phyloP scores from a whole-genome alignment of 345 rosid genomes.

The Hibiscus mutabilis region DNA sequence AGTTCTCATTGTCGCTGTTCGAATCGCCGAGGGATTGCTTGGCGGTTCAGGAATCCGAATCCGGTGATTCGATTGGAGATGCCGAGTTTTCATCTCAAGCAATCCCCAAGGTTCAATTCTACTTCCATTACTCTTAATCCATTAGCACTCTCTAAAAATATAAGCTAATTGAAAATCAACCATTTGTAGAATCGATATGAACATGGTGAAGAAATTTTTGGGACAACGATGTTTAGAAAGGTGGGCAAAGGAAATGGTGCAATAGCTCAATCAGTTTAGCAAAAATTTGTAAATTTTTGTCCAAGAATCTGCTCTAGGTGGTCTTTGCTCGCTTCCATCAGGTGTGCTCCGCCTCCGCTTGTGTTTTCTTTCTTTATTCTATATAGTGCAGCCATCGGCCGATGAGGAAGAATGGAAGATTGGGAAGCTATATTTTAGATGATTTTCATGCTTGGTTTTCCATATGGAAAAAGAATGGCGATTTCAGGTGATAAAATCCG shows the following conservation, averaged over 20 bases:
- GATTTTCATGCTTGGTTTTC: background rate
- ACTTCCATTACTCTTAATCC: background rate
- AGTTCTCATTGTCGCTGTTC: background rate
- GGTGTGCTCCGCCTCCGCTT: background rate
- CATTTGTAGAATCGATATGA: background rate
- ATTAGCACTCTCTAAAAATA: background rate
- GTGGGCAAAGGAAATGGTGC: background rate
- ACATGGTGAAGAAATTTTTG: background rate
- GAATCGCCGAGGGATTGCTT: background rate
- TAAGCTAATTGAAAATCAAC: background rate
- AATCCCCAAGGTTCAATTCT: background rate
- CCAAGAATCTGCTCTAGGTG: background rate
- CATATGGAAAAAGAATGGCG: background rate
- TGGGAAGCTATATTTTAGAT: background rate
- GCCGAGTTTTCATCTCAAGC: background rate
- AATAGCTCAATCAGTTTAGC: background rate
- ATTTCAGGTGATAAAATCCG: background rate
- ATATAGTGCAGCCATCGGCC: background rate
- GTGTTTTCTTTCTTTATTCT: background rate
- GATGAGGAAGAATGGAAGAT: background rate
- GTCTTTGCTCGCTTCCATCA: background rate
- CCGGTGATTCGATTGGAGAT: background rate
- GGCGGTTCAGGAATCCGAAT: background rate
- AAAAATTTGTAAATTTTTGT: no score
- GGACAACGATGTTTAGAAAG: background rate